Base-by-base conservation (phyloP, 768 basidiomycete genomes). In the Candolleomyces eurysporus region DNA sequence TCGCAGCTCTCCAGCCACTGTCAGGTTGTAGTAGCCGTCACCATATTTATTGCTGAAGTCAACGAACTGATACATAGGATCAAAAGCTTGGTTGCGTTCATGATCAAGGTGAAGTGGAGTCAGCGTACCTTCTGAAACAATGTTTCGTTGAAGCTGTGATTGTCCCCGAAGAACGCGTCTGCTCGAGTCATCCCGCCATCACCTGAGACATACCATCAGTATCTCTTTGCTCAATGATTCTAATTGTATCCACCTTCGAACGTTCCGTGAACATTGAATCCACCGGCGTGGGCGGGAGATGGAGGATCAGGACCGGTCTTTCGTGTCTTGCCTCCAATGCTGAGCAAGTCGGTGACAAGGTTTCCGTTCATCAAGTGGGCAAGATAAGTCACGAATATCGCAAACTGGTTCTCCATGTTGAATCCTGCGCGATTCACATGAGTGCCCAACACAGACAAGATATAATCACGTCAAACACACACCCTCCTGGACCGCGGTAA, bases 91-190 rank as follows among this genome's bases (percentile, higher is more conserved):
- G 30, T 16, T 10, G n/a, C n/a, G 13, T 16, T 19, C 7, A 8
- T 42, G 19, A 9, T 7, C 4, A 17, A 49, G 22, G 2, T 4
- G 4, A 26, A 4, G 22, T 14, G 9, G 43, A 45, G 14, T 14
- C 17, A 16, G 36, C 63, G 19, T 49, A 68, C 64, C 53, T 66
- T 42, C 13, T 67, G 58, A 54, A 68, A 67, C 1, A 66, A 63
- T 1, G 62, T 64, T 52, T 65, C 64, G 40, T 66, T 65, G 58
- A 68, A 68, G 50, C 58, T 63, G 54, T 60, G 54, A 42, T 66
- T 63, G 48, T 66, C 67, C 13, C 65, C 67, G 36, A 66, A 66
- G 58, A 50, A 61, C n/a, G 59, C 57, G 43, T 26, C 26, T 26
- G 26, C 26, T 26, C 26, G 26, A 26, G 26, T 26, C 26, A 26